Evolutionary conservation across 2,329 filamentous ascomycete genomes (phyloP), one percentile per base, ranked within the genome.

Genomic region (Trichophyton benhamiae): DNA sequence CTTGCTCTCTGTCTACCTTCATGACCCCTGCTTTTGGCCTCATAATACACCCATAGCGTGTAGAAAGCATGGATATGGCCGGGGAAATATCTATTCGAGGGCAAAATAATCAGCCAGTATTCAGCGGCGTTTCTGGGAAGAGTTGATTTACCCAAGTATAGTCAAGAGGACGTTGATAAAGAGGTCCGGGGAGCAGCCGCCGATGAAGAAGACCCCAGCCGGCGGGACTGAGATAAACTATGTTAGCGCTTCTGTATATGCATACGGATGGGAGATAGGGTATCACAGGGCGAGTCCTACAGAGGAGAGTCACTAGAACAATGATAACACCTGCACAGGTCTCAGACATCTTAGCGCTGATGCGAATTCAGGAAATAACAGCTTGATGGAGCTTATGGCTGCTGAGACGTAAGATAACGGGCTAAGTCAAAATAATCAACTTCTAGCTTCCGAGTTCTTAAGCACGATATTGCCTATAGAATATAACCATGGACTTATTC

Each of bases 21-120:
- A 20, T 67, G 65, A 38, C 68, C 68, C 42, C 65, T 66, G 25
- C 67, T 65, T 53, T 70, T 81, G 44, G 87, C 86, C 68, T 89
- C 83, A 73, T 87, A 92, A 77, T 91, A 95, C 64, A 95, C 79
- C 72, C 91, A 95, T 74, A 91, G 84, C 64, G 90, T 67, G 72
- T 91, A 94, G 73, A 91, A 91, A 49, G 88, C 88, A 71, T 91
- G 86, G 48, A 92, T 82, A 66, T 90, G 86, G 6, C 88, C 89
- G 0, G 89, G 89, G 58, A 94, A 74, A 72, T 86, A 88, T n/a
- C 83, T 84, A 63, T 38, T 13, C 9, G 20, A 17, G 25, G 33
- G 4, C 33, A 20, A 17, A 20, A 46, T 33, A 49, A 27, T 42
- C 6, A 58, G 30, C 17, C 5, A 7, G 9, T 33, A 59, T 33